These are phyloP conservation scores for Cytospora piceicola DNA, from an alignment of 2,329 filamentous ascomycete species.

Conservation along the genomic window DNA sequence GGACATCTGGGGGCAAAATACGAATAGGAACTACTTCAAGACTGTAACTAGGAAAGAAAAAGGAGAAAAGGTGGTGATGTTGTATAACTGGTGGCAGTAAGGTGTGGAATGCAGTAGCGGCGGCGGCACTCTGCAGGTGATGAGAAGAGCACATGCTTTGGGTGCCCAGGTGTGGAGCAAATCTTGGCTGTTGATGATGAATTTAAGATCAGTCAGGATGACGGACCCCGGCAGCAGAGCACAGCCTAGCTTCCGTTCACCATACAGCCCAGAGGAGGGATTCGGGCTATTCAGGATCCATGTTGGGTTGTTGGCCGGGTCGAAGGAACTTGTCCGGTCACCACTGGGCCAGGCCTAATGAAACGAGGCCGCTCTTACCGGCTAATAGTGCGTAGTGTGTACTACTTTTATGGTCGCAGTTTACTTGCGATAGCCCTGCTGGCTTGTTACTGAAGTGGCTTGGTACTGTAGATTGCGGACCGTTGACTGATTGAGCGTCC, in stretches of 20 bases:
- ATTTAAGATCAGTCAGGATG: constrained; percentile 24
- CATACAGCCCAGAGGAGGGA: not conserved
- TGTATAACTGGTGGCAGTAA: constrained; percentile 2
- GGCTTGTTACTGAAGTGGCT: not conserved
- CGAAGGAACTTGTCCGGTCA: not conserved
- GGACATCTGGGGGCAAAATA: not conserved
- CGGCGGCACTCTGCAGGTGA: constrained; percentile 15
- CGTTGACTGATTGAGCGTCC: not conserved
- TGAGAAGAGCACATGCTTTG: constrained; percentile 7
- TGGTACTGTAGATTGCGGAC: not conserved
- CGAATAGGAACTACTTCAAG: not conserved
- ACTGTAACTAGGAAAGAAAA: constrained; percentile 15
- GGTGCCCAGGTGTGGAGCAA: constrained; percentile 18
- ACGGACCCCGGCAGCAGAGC: constrained; percentile 21
- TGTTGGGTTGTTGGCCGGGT: not conserved
- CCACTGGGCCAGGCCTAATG: not conserved
- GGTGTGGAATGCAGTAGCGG: constrained; percentile 17
- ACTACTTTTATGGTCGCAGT: not conserved
- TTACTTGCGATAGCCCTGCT: constrained; percentile 13
- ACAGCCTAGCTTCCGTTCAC: constrained; percentile 5
- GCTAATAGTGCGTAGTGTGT: not conserved
- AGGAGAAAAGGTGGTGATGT: not conserved
- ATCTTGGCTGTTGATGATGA: constrained; percentile 22
- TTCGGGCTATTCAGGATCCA: not conserved
- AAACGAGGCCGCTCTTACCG: not conserved